phyloP scores from a whole-genome alignment of 352 stramenopile species.

The Pythium chondricola region DNA sequence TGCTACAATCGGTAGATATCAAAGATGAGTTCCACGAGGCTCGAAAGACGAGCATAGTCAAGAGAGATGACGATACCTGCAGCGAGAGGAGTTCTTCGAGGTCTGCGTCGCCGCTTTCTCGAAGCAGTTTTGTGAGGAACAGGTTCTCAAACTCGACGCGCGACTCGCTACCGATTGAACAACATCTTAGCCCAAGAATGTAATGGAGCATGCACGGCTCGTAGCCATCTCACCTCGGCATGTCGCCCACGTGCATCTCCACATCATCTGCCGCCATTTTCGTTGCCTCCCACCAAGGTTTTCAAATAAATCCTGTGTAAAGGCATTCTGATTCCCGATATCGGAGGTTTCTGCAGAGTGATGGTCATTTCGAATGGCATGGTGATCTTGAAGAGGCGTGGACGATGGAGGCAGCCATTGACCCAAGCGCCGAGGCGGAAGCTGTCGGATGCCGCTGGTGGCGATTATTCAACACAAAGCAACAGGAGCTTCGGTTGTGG shows the following conservation, averaged over 20 bases:
- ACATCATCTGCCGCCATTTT: conserved; percentile 23
- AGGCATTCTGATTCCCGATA: too few species aligned
- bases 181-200: too few species aligned
- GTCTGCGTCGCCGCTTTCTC: conserved; percentile 6
- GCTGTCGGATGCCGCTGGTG: conserved; percentile 25
- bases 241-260: conserved; percentile 12
- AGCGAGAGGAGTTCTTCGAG: conserved; percentile 15
- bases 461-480: conserved; percentile 22
- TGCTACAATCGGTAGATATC: too few species aligned
- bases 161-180: conserved; percentile 9
- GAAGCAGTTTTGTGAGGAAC: conserved; percentile 29
- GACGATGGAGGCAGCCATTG: background rate
- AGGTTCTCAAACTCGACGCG: conserved; percentile 35
- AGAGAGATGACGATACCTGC: too few species aligned
- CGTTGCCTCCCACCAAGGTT: conserved; percentile 3
- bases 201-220: too few species aligned
- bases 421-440: background rate
- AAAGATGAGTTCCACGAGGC: too few species aligned
- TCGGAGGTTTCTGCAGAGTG: conserved; percentile 5
- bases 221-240: conserved; percentile 2
- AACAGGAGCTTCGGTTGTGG: conserved; percentile 24
- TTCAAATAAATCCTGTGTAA: background rate
- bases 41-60: too few species aligned
- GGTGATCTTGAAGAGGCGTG: conserved; percentile 14
- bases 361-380: background rate